Evolutionary conservation across 1,284 basidiomycete species (phyloP), one percentile per base, ranked within the genome.

Genomic region (Ustilago cynodontis): DNA sequence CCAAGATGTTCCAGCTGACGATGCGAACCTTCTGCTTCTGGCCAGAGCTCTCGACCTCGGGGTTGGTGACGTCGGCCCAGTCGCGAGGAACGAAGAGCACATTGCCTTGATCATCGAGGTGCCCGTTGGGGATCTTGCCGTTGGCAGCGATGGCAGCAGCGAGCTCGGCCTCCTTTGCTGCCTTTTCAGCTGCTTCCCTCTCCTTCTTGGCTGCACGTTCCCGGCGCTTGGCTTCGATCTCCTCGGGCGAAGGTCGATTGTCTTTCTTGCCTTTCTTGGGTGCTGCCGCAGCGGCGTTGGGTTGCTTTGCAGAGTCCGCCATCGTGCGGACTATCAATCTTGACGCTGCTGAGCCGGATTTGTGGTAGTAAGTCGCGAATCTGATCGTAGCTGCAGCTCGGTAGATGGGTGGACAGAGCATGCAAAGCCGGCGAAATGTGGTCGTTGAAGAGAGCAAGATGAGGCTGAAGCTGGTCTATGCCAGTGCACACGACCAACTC

Each of bases 1-100:
- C 86, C 3, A 87, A 79, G 63, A 87, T 86, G 61, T 80, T 81
- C 82, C 83, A 84, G 63, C 74, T 79, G 37, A 82, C 67, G 28
- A 82, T 54, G 22, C 69, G 69, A 33, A 78, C 29, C 53, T 64
- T 71, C 18, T 61, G 65, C 39, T 41, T 58, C 6, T 41, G 5
- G 22, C 28, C 20, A 11, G 47, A 9, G 14, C 33, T 20, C 1
- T 7, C 20, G 14, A 9, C 8, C 9, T 35, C 24, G 11, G 62
- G n/a, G 6, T 13, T 3, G 6, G 22, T 11, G 10, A 76, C 77
- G 4, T 26, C n/a, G 8, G 63, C 72, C 77, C 77, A 79, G 45
- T 71, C 65, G 11, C 77, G 69, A 3, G 77, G 77, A 4, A 72
- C 29, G 24, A 72, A 79, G 51, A 79, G 65, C n/a, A 52, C 29